Evolutionary conservation across 2,329 filamentous ascomycete species (phyloP), one percentile per base, ranked within the genome.

Genomic region (Huntiella abstrusa): DNA sequence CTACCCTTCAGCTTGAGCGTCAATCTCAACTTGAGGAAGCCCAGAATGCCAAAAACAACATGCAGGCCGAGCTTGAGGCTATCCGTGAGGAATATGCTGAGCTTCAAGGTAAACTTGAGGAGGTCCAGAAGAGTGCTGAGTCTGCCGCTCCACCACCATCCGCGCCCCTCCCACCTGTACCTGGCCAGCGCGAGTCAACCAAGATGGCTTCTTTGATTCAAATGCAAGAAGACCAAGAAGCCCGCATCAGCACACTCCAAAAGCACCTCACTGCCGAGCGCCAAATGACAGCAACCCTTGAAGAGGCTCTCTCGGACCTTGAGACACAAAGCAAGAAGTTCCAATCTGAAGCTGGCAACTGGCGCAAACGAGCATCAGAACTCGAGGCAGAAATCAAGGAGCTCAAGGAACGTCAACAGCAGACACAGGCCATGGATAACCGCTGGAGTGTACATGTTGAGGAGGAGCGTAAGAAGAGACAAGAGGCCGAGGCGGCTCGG

Each of bases 231-330:
- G 91, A 98, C 55, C 87, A 95, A 60, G 91, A 98, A 59, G 83
- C 84, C 38, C 86, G 87, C 52, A 92, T 98, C 58, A 80, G 83
- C 50, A 92, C 85, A 5, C 93, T 98, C 52, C 88, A 98, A 68
- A 96, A 95, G 67, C 86, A 96, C 58, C 73, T 98, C 17, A 81
- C 83, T 53, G 91, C 91, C 3, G 91, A 98, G 68, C 93, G 93
- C 60, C 88, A 96, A 61, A 77, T 98, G 49, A 98, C 88, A 0
- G 80, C 84, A 41, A 96, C 88, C 2, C 73, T 98, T 35, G 91
- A 98, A 61, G 88, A 96, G 63, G 91, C 91, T 5, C 75, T 98
- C 28, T 88, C 85, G 2, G 91, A 98, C 56, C 75, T 98, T 34
- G 91, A 98, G 64, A 75, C 77, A 47, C 86, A 92, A 55, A 86